phyloP scores from a whole-genome alignment of 306 rosid genomes.

The Erythrophleum fordii region DNA sequence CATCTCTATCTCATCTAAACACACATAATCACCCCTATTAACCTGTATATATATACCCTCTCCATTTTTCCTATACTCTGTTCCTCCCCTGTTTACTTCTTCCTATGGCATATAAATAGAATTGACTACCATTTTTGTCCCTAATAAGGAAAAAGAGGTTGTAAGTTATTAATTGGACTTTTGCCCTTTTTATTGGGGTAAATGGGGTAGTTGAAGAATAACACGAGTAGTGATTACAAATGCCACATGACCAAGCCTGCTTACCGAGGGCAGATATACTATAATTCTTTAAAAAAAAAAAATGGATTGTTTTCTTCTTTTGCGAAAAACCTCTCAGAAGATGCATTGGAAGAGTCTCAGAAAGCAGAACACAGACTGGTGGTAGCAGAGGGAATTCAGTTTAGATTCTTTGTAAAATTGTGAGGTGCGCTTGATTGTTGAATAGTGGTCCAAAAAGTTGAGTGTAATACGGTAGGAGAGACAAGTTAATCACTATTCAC shows the following conservation, averaged over 20 bases:
- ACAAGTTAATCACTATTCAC: not conserved
- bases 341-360: conserved; percentile 28
- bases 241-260: not conserved
- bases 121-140: not conserved
- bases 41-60: not conserved
- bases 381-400: conserved; percentile 31
- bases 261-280: not conserved
- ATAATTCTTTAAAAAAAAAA: not conserved
- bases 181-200: not conserved
- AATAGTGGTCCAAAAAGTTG: not conserved
- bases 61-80: not conserved
- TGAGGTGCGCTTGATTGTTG: not conserved
- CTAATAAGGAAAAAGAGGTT: not conserved
- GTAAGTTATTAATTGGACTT: not conserved
- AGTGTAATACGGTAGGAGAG: not conserved
- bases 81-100: conserved; percentile 5
- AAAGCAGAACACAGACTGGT: conserved; percentile 20
- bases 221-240: conserved; percentile 7
- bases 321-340: conserved; percentile 13
- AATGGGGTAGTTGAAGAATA: conserved; percentile 12
- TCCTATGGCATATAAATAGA: not conserved
- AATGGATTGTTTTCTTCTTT: not conserved
- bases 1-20: conserved; percentile 38
- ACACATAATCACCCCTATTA: not conserved
- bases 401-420: conserved; percentile 31